These are phyloP conservation scores for Setaria italica DNA, from an alignment of 202 grass and related monocot species.

Conservation along the genomic window DNA sequence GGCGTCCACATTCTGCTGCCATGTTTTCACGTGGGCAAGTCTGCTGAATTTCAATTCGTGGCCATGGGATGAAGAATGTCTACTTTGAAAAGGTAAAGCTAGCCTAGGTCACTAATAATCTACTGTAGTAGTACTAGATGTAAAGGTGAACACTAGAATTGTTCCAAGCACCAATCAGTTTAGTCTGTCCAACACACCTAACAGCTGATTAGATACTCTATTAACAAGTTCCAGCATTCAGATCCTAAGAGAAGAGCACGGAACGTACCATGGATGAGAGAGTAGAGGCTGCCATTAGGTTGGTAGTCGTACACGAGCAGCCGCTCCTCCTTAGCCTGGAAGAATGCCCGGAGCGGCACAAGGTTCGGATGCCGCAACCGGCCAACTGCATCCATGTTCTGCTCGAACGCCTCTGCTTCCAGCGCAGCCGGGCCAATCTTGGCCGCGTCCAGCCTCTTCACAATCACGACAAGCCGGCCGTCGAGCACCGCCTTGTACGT, in stretches of 20 bases:
- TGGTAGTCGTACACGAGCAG: constrained; percentile 98
- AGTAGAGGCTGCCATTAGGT: constrained; percentile 87
- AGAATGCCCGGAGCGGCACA: constrained; percentile 79
- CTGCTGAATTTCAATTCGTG: constrained; percentile 19
- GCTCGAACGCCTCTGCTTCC: constrained; percentile 81
- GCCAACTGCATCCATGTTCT: constrained; percentile 88
- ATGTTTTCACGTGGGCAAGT: constrained; percentile 31
- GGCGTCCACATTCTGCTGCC: constrained; percentile 13
- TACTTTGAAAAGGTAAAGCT: constrained; percentile 6
- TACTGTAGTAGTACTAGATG: not conserved
- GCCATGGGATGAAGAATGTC: constrained; percentile 32
- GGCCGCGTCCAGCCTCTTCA: constrained; percentile 80
- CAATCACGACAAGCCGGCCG: constrained; percentile 65
- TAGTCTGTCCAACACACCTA: constrained; percentile 8
- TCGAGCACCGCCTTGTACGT: constrained; percentile 94
- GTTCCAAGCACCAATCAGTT: not conserved
- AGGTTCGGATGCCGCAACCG: constrained; percentile 88
- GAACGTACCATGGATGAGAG: constrained; percentile 76
- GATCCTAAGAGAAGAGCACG: constrained; percentile 8
- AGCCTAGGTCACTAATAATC: not conserved
- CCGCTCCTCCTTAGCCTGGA: constrained; percentile 95
- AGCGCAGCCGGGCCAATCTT: constrained; percentile 67
- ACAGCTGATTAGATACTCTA: constrained; percentile 10
- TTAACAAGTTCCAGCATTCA: constrained; percentile 5
- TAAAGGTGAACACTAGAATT: constrained; percentile 1